Base-by-base conservation (phyloP, 176 grass and related monocot genomes). In the sorghum (Sorghum bicolor) region DNA sequence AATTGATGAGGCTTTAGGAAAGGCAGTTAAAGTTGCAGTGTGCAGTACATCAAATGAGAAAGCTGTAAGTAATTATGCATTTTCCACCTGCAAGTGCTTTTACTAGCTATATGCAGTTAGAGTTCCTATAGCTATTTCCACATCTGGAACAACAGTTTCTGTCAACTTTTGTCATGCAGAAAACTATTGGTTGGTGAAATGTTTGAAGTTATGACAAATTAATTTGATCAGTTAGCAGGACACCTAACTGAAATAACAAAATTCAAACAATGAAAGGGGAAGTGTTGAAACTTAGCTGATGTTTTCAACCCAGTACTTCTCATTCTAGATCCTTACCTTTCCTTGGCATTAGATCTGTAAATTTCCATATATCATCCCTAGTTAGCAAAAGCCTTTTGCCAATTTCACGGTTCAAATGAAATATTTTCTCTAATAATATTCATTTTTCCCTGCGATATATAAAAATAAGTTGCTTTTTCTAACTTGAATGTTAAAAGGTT, bases 1-100 rank as follows among this genome's bases (percentile, higher is more conserved):
- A 83, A 92, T 98, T 43, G 96, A 98, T 90, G 96, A 98, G 72
- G 91, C 96, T 82, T 86, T 98, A 82, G 79, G 79, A 34, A 95
- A 90, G 41, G 93, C 85, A 76, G 87, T 98, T 78, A 91, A 95
- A 86, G 96, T 98, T 83, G 96, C 93, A 31, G 96, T 95, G 34
- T 95, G 93, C 83, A 98, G 96, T 88, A 98, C 96, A 40, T 98
- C 96, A 31, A 98, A 98, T 77, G 96, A 98, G 89, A 95, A 93
- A 84, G 96, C 96, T 82, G 95, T 98, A 91, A 86, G 92, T 69
- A 82, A 75, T 31, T 30, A n/a, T 82, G 7, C 33, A 58, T 41
- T 89, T 84, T 29, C 40, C 40, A 65, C 32, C 32, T 29, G 39
- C 16, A 67, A 1, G 24, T 85, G 13, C 17, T 70, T 85, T 26